Conservation (phyloP, 148 eudicot species). For the Limonium bicolor region DNA sequence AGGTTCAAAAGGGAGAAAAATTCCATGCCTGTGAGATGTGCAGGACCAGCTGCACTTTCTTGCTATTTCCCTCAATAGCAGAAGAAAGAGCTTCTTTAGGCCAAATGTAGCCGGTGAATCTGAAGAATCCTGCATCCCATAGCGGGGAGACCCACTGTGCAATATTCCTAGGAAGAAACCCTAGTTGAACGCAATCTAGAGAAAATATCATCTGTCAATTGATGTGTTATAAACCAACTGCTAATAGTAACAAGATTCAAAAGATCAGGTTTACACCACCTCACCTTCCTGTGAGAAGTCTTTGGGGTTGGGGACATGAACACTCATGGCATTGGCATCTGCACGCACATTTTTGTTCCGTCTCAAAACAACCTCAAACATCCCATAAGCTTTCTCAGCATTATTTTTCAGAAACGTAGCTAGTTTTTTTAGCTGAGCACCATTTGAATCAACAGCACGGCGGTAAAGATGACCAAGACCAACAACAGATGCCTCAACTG, state of each 20-base stretch:
- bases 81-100: slow-evolving; percentile 65
- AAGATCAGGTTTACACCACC: not conserved
- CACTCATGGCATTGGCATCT: slow-evolving; percentile 73
- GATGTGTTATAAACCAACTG: no score
- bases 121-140: slow-evolving; percentile 54
- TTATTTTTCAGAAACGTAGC: slow-evolving; percentile 53
- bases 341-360: slow-evolving; percentile 58
- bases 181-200: slow-evolving; percentile 67
- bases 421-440: slow-evolving; percentile 51
- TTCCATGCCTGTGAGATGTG: slow-evolving; percentile 48
- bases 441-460: slow-evolving; percentile 53
- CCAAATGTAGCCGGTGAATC: slow-evolving; percentile 46
- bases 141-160: slow-evolving; percentile 92
- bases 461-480: slow-evolving; percentile 75
- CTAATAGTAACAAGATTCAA: not conserved
- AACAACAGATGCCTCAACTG: slow-evolving; percentile 76
- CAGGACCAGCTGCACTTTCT: slow-evolving; percentile 48
- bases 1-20: slow-evolving; percentile 5
- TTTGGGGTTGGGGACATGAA: slow-evolving; percentile 43
- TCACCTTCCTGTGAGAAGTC: slow-evolving; percentile 36
- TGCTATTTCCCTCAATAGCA: slow-evolving; percentile 63
- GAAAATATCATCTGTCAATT: no score
- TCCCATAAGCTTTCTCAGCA: slow-evolving; percentile 28
- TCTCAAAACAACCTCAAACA: slow-evolving; percentile 46
- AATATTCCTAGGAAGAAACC: slow-evolving; percentile 67